Conservation (phyloP, 768 basidiomycete species). For the Leccinum broughii region DNA sequence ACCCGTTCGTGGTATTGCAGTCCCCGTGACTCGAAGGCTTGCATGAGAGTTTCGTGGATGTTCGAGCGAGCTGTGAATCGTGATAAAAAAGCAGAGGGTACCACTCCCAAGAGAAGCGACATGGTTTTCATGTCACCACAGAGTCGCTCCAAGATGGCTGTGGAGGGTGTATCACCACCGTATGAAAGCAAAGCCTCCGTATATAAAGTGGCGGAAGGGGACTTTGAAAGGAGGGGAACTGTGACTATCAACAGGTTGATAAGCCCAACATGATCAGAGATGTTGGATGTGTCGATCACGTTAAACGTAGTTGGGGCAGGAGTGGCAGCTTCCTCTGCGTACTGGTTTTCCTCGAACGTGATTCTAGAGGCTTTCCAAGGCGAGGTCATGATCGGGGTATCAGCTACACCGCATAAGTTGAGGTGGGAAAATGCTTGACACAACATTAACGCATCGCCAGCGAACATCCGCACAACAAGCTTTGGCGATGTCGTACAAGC, state of each 20-base stretch:
- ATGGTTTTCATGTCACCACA: slow-evolving; percentile 32
- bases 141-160: slow-evolving; percentile 23
- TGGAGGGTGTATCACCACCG: slow-evolving; percentile 9
- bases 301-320: slow-evolving; percentile 32
- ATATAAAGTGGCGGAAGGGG: slow-evolving; percentile 28
- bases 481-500: neutral
- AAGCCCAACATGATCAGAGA: slow-evolving; percentile 33
- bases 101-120: slow-evolving; percentile 29
- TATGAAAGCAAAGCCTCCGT: slow-evolving; percentile 29
- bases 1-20: slow-evolving; percentile 26
- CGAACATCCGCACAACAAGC: slow-evolving; percentile 31
- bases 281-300: slow-evolving; percentile 36
- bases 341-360: slow-evolving; percentile 23
- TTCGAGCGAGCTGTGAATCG: slow-evolving; percentile 34
- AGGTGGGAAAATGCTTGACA: slow-evolving; percentile 27
- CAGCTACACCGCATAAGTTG: slow-evolving; percentile 4
- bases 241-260: slow-evolving; percentile 28
- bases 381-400: slow-evolving; percentile 21
- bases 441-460: slow-evolving; percentile 31
- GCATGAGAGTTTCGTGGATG: slow-evolving; percentile 20
- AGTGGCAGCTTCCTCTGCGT: slow-evolving; percentile 11
- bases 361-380: slow-evolving; percentile 29
- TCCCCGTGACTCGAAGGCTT: neutral
- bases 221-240: slow-evolving; percentile 24
- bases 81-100: slow-evolving; percentile 27